phyloP scores from a whole-genome alignment of 177 flowering plant genomes.

The Vitis hybrid region DNA sequence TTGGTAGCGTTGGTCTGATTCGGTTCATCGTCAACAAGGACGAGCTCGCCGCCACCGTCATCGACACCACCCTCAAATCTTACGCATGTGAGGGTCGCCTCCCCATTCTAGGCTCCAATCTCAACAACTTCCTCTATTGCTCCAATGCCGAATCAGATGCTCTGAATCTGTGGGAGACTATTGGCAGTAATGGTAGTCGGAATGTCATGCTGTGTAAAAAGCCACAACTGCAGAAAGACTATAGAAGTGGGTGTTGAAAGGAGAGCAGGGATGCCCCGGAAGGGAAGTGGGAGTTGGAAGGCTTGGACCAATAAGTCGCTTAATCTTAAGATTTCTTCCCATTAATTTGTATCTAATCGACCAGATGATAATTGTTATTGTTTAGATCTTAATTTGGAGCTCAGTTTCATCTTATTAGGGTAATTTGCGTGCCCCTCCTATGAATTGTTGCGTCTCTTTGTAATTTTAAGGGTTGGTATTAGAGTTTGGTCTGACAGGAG shows the following conservation, averaged over 20 bases:
- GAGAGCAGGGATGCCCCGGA: constrained; percentile 16
- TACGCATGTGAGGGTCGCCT: constrained; percentile 81
- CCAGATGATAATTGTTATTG: too few species aligned
- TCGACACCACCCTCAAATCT: constrained; percentile 58
- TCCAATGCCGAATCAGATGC: constrained; percentile 57
- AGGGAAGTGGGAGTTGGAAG: constrained; percentile 56
- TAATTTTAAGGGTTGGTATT: too few species aligned
- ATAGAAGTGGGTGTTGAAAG: constrained; percentile 10
- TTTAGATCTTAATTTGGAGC: too few species aligned
- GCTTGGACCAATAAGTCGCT: constrained; percentile 69
- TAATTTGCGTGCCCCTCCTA: too few species aligned
- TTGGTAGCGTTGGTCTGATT: constrained; percentile 82
- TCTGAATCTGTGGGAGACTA: constrained; percentile 60
- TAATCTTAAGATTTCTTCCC: constrained; percentile 52
- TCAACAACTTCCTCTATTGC: constrained; percentile 64
- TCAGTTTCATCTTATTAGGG: too few species aligned
- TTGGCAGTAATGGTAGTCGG: constrained; percentile 55
- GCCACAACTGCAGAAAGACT: constrained; percentile 22
- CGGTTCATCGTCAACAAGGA: constrained; percentile 69
- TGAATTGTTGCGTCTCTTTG: too few species aligned
- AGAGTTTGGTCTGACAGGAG: too few species aligned
- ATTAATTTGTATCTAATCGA: constrained; percentile 12
- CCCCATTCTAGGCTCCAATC: constrained; percentile 70
- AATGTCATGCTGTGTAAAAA: constrained; percentile 75
- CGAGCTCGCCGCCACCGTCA: constrained; percentile 61